Evolutionary conservation across 176 grass and related monocot genomes (phyloP).

Genomic region (Poa pratensis): DNA sequence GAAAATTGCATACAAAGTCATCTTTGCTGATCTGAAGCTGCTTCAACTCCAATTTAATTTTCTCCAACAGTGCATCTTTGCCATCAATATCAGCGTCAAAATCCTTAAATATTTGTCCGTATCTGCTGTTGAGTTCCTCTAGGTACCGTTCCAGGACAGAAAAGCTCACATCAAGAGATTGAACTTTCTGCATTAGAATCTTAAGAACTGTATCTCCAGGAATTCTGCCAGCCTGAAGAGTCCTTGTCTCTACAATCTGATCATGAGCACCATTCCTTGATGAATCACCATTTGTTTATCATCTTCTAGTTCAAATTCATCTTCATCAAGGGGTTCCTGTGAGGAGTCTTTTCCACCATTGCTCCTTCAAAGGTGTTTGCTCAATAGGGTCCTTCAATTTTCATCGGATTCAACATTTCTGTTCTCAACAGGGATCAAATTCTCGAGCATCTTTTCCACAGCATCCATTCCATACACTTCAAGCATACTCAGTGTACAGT

Average conservation of each 20-base stretch:
- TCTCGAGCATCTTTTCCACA: conserved; percentile 94
- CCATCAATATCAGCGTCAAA: conserved; percentile 86
- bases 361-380: conserved; percentile 50
- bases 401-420: conserved; percentile 65
- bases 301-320: conserved; percentile 57
- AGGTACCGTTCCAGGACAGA: conserved; percentile 92
- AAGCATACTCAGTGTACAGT: conserved; percentile 87
- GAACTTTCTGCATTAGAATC: conserved; percentile 94
- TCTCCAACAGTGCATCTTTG: conserved; percentile 68
- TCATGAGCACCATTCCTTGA: conserved; percentile 50
- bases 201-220: conserved; percentile 93
- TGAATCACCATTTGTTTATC: conserved; percentile 56
- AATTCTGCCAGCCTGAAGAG: conserved; percentile 82
- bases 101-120: conserved; percentile 94
- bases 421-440: conserved; percentile 89
- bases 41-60: conserved; percentile 74
- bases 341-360: conserved; percentile 51
- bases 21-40: conserved; percentile 70
- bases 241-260: conserved; percentile 56
- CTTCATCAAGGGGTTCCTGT: conserved; percentile 52
- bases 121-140: conserved; percentile 92
- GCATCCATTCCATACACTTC: conserved; percentile 99
- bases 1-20: conserved; percentile 52
- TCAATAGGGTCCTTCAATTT: conserved; percentile 53
- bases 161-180: conserved; percentile 94